Conservation (phyloP, 306 rosid genomes). For the Morella rubra region DNA sequence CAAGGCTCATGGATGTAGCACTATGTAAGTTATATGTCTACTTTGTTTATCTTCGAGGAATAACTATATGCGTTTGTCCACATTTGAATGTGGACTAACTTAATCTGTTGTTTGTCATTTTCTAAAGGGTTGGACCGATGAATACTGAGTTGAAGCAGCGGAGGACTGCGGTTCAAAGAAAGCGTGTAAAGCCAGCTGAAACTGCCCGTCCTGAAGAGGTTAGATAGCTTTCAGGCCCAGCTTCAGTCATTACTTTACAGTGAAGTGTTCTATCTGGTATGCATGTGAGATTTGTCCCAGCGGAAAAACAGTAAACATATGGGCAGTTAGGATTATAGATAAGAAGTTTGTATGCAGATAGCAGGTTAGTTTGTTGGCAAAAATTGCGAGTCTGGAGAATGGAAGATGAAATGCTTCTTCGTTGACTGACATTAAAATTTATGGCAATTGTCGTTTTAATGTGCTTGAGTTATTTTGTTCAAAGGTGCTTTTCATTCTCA, state of each 20-base stretch:
- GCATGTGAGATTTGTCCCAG: background rate
- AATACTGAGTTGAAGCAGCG: slow-evolving; percentile 61
- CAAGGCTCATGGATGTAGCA: slow-evolving; percentile 55
- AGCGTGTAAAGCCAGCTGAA: slow-evolving; percentile 39
- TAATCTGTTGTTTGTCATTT: background rate
- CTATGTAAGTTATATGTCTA: slow-evolving; percentile 50
- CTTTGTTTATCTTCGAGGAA: background rate
- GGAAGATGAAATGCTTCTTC: background rate
- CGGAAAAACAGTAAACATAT: background rate
- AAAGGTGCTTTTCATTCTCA: background rate
- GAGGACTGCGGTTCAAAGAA: slow-evolving; percentile 35
- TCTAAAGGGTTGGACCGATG: slow-evolving; percentile 83
- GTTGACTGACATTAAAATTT: background rate
- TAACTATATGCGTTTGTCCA: too few relatives aligned
- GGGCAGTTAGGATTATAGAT: background rate
- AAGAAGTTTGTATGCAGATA: background rate
- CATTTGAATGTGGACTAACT: background rate
- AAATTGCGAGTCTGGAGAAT: background rate
- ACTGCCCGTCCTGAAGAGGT: slow-evolving; percentile 73
- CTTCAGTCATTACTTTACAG: background rate
- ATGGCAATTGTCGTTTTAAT: background rate
- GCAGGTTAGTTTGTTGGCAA: too few relatives aligned
- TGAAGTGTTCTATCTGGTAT: background rate
- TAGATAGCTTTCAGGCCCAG: background rate
- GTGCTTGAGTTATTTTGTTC: background rate